These are phyloP conservation scores for Cladosporium sphaerospermum DNA, from an alignment of 2,329 filamentous ascomycete species.

Conservation along the genomic window DNA sequence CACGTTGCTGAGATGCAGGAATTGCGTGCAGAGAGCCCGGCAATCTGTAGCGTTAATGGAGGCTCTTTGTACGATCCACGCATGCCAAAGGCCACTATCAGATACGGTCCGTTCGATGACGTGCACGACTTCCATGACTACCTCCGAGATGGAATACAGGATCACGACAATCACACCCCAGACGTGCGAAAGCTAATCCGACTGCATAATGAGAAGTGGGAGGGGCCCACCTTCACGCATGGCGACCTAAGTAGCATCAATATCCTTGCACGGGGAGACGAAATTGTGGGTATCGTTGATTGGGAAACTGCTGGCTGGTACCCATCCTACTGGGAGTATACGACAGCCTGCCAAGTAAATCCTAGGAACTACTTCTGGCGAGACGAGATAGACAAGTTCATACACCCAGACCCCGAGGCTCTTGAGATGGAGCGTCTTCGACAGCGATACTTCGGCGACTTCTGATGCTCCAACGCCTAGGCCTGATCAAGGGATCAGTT, in stretches of 20 bases:
- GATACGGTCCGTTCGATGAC: not conserved
- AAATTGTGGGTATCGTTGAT: constrained; percentile 42
- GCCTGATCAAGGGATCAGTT: not conserved
- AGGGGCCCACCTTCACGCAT: constrained; percentile 42
- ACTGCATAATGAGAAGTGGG: not conserved
- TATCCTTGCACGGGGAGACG: constrained; percentile 36
- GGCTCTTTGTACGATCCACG: not conserved
- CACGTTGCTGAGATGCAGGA: not conserved
- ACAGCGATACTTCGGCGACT: not conserved
- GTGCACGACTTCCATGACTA: not conserved
- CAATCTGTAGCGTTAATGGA: not conserved
- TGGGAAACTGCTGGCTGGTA: constrained; percentile 47
- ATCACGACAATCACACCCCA: not conserved
- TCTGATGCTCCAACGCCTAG: not conserved
- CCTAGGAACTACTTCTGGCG: constrained; percentile 35
- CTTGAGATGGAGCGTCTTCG: constrained; percentile 35
- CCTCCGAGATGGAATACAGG: not conserved
- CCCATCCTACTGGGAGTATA: constrained; percentile 44
- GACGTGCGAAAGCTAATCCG: not conserved
- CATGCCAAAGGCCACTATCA: not conserved
- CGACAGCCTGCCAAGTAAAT: constrained; percentile 36
- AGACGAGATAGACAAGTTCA: constrained; percentile 29
- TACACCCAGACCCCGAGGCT: constrained; percentile 33
- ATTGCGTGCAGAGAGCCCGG: not conserved
- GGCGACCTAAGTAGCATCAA: constrained; percentile 42